Base-by-base conservation (phyloP, 2,329 filamentous ascomycete genomes). In the Colletotrichum eremochloae region DNA sequence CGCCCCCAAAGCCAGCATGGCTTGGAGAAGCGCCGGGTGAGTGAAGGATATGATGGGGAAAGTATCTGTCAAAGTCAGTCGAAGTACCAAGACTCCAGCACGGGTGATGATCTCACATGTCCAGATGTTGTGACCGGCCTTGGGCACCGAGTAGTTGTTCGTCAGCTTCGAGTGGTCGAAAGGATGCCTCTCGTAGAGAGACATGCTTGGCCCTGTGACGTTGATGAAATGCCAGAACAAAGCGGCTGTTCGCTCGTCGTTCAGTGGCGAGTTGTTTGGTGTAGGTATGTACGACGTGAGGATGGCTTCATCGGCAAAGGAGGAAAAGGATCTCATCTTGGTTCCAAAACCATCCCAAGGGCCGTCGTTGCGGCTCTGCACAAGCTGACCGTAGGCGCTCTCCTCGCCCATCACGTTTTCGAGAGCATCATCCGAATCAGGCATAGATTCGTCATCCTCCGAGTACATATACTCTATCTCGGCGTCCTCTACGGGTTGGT, bases 201-300 rank as follows among this genome's bases (percentile, higher is more conserved):
- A 97, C 79, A 98, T 89, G 75, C 90, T 93, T 0, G 95, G 94
- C 0, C 93, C 95, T 2, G 95, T 97, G 8, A 96, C 92, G 76
- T 94, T 93, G 58, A 98, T 91, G 80, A 98, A 98, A 81, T 98
- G 95, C 80, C 92, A 92, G 80, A 98, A 98, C 8, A 97, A 91
- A 40, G 92, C 89, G 18, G 94, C 92, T 14, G 94, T 96, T 74
- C 92, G 91, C 3, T 90, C 88, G 75, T 98, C 94, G 76, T 91
- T 93, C 38, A 98, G 84, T 42, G 96, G 95, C 50, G 92, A 92
- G 42, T 89, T 89, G 31, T 87, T 83, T 5, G 90, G 87, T 1
- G 90, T 89, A 6, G 92, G 92, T 52, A 87, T 86, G 76, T 95
- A 95, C 2, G 88, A 90, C 18, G 90, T 86, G 57, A 95, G 84